Percentiles rank a stretch among this genome's conserved stretches.
Conservation (phyloP, 2,329 filamentous ascomycete species). For the Leptosphaerulina australis region DNA sequence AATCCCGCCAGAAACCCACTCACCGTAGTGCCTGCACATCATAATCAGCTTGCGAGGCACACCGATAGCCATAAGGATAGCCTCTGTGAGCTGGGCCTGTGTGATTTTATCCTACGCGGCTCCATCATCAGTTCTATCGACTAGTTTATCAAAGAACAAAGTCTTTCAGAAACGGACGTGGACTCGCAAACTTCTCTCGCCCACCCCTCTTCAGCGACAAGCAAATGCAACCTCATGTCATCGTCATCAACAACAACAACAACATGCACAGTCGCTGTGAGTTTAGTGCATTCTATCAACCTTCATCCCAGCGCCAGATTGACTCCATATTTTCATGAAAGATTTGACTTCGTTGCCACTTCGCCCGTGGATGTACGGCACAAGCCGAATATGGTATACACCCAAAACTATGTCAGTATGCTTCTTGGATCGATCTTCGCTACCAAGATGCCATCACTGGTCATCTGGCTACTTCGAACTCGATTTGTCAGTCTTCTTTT, state of each 20-base stretch:
- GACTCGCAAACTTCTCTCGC: slow-evolving; percentile 42
- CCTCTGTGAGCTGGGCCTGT: slow-evolving; percentile 36
- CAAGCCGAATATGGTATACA: slow-evolving; percentile 49
- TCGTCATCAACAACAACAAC: too few species aligned
- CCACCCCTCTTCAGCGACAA: slow-evolving; percentile 45
- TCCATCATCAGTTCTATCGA: slow-evolving; percentile 31
- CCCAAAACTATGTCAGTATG: background rate
- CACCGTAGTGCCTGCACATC: slow-evolving; percentile 26
- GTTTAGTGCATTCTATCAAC: slow-evolving; percentile 31
- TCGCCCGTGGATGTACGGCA: slow-evolving; percentile 55
- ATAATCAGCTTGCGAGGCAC: slow-evolving; percentile 21
- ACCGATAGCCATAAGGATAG: slow-evolving; percentile 35
- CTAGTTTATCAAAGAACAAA: background rate
- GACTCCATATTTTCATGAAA: slow-evolving; percentile 45
- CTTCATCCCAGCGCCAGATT: slow-evolving; percentile 28
- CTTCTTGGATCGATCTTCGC: slow-evolving; percentile 4
- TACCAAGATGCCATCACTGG: slow-evolving; percentile 29
- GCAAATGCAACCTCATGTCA: slow-evolving; percentile 51
- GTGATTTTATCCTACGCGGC: slow-evolving; percentile 42
- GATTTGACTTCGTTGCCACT: slow-evolving; percentile 45
- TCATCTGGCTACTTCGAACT: slow-evolving; percentile 33
- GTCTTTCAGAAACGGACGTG: too few species aligned
- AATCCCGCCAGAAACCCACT: slow-evolving; percentile 46
- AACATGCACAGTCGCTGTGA: slow-evolving; percentile 50
- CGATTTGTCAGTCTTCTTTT: slow-evolving; percentile 40